Evolutionary conservation across 2,329 filamentous ascomycete genomes (phyloP), one percentile per base, ranked within the genome.

Genomic region (Xylaria sp.): DNA sequence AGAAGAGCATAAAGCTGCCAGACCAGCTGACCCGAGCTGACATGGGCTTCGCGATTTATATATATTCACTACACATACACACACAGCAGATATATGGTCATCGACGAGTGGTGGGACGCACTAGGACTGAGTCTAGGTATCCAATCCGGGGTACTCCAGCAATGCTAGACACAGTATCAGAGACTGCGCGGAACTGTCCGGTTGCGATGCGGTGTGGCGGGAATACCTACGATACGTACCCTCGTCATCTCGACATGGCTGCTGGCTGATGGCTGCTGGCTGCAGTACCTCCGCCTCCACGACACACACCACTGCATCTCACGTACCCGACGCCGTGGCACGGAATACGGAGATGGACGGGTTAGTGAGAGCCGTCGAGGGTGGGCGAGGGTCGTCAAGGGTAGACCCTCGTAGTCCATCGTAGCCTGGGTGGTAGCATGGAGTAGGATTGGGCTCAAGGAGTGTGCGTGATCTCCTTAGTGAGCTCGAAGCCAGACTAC

Each of bases 91-190:
- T 5, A 30, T 30, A 30, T 30, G 23, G 23, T 30, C 23, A 30
- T 10, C 10, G 39, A n/a, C 10, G 18, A 52, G 48, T 52, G 37
- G 39, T 50, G 19, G 48, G 9, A 42, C 37, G 16, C 3, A 11
- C 5, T 50, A 7, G 19, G 23, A 50, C 9, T 9, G 16, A 35
- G 18, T 46, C 11, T 18, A 13, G 18, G 16, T 11, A 13, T 34
- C 48, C 48, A 50, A 50, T 50, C 48, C 48, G 48, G 48, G 48
- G 48, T 50, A 46, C 5, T n/a, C 18, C 16, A 55, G 34, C 34
- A 55, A 55, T 53, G 47, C 34, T 54, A 16, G 53, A 59, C 56
- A 60, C 60, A 51, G 58, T 54, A 60, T 16, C 53, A 46, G 19
- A 16, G 46, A 16, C 16, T 49, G 9, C 16, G 4, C 10, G 11